Evolutionary conservation across 805 yeast species (phyloP), one percentile per base, ranked within the genome.

Genomic region (Candida easanensis): DNA sequence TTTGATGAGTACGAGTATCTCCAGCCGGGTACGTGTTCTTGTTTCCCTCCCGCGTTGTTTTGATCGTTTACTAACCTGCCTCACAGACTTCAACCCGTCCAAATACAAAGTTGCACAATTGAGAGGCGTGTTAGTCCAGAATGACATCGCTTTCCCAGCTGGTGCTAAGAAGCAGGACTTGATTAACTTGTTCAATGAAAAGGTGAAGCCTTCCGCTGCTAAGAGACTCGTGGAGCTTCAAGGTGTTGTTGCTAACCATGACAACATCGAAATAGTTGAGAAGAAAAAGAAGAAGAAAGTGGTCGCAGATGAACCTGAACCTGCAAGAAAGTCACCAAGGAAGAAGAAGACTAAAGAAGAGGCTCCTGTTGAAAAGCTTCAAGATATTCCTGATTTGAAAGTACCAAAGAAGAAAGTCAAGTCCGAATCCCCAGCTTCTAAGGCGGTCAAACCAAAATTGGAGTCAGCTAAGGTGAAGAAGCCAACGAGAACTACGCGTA

Each of bases 81-180:
- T 5, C 15, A 7, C 60, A 63, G 87, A 73, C n/a, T 88, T 86
- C 61, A 81, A 88, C 58, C 84, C 91, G 6, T 65, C 72, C 20
- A 66, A 72, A 31, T 66, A 84, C 50, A 84, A 80, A 39, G 81
- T 87, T 18, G 79, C 89, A 4, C 79, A 85, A 46, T 69, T 91
- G 57, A 74, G 93, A 54, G 74, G 79, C 18, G 72, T 88, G 18
- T 68, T 91, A 41, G 63, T 70, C 11, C 81, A 77, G 42, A 76
- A 88, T 57, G 71, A 76, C n/a, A 69, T 90, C n/a, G 61, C 64
- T 2, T 82, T 72, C 57, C 73, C 84, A 0, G 67, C 84, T 1
- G 68, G 74, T 36, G 82, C 89, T 5, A 86, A 82, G 58, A 91
- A 91, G 61, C 64, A 76, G 6, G 80, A 77, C 11, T 69, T 89